A percentile compares a stretch with the other conserved stretches of the same genome.
Conservation (phyloP, 805 yeast species). For the Candida railenensis region DNA sequence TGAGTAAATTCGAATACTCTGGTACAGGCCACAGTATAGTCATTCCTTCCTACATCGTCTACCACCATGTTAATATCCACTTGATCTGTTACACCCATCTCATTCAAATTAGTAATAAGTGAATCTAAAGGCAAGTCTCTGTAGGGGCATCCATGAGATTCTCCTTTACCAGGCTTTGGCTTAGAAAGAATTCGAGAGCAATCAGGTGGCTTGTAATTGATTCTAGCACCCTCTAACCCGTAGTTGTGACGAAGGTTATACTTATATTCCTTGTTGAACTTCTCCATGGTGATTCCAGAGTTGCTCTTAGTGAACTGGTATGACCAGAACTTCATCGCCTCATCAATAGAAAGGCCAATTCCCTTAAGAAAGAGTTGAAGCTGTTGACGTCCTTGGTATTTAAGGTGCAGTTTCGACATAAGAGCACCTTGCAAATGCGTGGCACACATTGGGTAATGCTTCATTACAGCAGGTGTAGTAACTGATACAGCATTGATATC, state of each 20-base stretch:
- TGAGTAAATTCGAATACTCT: constrained; percentile 79
- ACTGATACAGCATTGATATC: constrained; percentile 64
- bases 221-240: constrained; percentile 89
- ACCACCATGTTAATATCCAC: constrained; percentile 56
- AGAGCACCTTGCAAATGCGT: constrained; percentile 63
- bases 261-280: constrained; percentile 82
- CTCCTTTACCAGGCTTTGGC: constrained; percentile 66
- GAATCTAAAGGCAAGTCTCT: constrained; percentile 70
- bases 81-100: constrained; percentile 65
- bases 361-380: constrained; percentile 83
- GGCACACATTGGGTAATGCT: constrained; percentile 84
- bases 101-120: constrained; percentile 52
- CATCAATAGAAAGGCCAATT: constrained; percentile 83
- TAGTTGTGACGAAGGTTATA: constrained; percentile 87
- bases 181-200: constrained; percentile 74
- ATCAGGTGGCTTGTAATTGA: constrained; percentile 81
- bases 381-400: constrained; percentile 83
- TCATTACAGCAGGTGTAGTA: constrained; percentile 48
- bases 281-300: constrained; percentile 58
- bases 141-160: constrained; percentile 92
- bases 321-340: constrained; percentile 84
- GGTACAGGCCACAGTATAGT: constrained; percentile 85
- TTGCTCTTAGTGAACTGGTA: constrained; percentile 59
- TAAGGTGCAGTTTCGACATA: constrained; percentile 64
- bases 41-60: constrained; percentile 66